Percentiles rank a stretch among this genome's conserved stretches.
Conservation (phyloP, 306 rosid genomes). For the Betula pendula region DNA sequence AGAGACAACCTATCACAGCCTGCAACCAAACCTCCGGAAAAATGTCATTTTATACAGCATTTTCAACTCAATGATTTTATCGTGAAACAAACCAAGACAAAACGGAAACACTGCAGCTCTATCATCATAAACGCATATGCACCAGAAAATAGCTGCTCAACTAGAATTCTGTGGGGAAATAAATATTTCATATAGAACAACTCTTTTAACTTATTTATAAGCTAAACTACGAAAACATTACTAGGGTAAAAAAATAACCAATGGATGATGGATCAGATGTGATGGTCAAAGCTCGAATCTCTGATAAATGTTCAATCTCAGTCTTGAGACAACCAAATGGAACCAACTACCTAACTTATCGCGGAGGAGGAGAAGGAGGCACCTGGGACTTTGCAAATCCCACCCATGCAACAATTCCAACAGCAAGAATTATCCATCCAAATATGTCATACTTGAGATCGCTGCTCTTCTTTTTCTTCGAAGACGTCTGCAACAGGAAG, state of each 20-base stretch:
- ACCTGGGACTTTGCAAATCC: constrained; percentile 54
- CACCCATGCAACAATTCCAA: constrained; percentile 66
- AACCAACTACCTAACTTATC: constrained; percentile 34
- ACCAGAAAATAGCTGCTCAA: background rate
- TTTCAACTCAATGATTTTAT: no score
- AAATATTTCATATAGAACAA: background rate
- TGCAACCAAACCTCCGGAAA: no score
- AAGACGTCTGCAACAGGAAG: constrained; percentile 23
- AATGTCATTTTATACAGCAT: no score
- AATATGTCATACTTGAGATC: constrained; percentile 56
- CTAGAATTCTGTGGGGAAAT: background rate
- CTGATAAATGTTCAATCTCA: constrained; percentile 1
- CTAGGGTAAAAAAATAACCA: constrained; percentile 6
- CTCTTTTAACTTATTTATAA: background rate
- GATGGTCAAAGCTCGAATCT: constrained; percentile 23
- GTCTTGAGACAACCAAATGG: constrained; percentile 6
- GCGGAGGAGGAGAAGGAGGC: constrained; percentile 49
- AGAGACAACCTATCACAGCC: no score
- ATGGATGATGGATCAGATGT: constrained; percentile 9
- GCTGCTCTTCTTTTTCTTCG: constrained; percentile 54
- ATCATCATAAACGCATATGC: background rate
- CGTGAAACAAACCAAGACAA: background rate
- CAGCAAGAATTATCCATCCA: constrained; percentile 67
- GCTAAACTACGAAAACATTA: constrained; percentile 15
- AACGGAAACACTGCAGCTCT: background rate